A percentile compares a stretch with the other conserved stretches of the same genome.
Evolutionary conservation across 1,139 yeast genomes (phyloP).

Genomic region (Blastobotrys ciferrii): DNA sequence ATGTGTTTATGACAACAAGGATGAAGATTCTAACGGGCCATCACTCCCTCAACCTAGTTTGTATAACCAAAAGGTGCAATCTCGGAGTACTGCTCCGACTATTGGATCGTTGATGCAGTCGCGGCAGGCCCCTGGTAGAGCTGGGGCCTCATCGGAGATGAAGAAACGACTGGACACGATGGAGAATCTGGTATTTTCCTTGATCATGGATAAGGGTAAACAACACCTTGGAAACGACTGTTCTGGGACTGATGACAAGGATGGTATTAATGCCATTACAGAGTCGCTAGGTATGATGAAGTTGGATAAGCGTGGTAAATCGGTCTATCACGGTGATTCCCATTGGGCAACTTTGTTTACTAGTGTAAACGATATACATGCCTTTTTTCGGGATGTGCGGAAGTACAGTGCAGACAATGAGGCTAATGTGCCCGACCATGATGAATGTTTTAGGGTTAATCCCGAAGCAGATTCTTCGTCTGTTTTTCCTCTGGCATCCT

Average conservation of each 20-base stretch:
- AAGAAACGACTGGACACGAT: constrained; percentile 33
- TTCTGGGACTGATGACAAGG: constrained; percentile 15
- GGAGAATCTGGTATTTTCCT: constrained; percentile 32
- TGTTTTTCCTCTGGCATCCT: constrained; percentile 1
- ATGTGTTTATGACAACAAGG: constrained; percentile 15
- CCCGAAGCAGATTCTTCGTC: constrained; percentile 4
- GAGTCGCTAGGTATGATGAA: constrained; percentile 39
- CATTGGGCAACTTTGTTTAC: constrained; percentile 38
- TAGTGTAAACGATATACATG: constrained; percentile 34
- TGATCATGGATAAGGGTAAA: constrained; percentile 19
- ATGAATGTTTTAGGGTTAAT: not conserved
- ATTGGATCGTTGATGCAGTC: constrained; percentile 7
- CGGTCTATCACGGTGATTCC: constrained; percentile 39
- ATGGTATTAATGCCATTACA: constrained; percentile 29
- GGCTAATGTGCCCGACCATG: not conserved
- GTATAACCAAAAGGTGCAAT: not conserved
- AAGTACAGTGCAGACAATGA: constrained; percentile 11
- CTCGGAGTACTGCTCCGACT: constrained; percentile 6
- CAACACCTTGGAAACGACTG: not conserved
- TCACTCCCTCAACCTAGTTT: not conserved
- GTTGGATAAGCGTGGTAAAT: constrained; percentile 35
- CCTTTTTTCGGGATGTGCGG: constrained; percentile 26
- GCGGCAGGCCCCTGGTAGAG: not conserved
- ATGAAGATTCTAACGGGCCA: constrained; percentile 1
- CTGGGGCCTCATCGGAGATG: constrained; percentile 21